Conservation (phyloP, 805 yeast genomes). For the Metschnikowia colocasiae region DNA sequence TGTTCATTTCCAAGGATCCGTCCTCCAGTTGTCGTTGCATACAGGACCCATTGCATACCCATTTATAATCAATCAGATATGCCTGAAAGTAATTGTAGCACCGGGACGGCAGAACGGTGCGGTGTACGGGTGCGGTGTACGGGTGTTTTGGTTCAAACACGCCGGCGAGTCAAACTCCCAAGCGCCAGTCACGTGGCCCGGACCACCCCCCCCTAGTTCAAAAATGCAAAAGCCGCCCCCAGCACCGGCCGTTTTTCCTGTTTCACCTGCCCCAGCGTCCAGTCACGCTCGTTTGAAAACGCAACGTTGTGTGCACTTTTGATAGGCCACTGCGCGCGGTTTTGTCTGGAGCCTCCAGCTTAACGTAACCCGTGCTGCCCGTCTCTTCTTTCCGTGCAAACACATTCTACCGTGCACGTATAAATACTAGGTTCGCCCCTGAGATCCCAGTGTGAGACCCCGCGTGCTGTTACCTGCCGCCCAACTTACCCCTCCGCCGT, state of each 20-base stretch:
- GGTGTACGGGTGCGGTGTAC: too few species aligned
- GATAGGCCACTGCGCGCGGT: constrained; percentile 5
- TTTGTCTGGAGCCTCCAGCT: constrained; percentile 1
- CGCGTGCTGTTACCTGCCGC: background rate
- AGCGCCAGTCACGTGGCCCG: too few species aligned
- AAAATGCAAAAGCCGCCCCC: too few species aligned
- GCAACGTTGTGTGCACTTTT: constrained; percentile 3
- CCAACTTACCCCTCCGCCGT: background rate
- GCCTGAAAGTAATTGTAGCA: too few species aligned
- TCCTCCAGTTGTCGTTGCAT: too few species aligned
- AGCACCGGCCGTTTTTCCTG: background rate
- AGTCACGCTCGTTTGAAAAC: background rate
- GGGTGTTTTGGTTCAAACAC: too few species aligned
- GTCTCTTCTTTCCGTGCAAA: constrained; percentile 2
- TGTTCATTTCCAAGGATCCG: too few species aligned
- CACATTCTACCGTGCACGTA: constrained; percentile 1
- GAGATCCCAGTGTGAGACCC: background rate
- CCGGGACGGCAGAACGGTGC: too few species aligned
- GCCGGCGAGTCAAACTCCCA: too few species aligned
- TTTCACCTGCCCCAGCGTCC: too few species aligned
- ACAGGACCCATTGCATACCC: too few species aligned
- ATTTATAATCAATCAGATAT: too few species aligned
- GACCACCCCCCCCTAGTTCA: background rate
- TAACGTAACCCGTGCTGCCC: constrained; percentile 2
- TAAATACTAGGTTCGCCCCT: background rate